Evolutionary conservation across 495 filamentous ascomycete genomes (phyloP).

Genomic region (Barbatosphaeria neglecta): DNA sequence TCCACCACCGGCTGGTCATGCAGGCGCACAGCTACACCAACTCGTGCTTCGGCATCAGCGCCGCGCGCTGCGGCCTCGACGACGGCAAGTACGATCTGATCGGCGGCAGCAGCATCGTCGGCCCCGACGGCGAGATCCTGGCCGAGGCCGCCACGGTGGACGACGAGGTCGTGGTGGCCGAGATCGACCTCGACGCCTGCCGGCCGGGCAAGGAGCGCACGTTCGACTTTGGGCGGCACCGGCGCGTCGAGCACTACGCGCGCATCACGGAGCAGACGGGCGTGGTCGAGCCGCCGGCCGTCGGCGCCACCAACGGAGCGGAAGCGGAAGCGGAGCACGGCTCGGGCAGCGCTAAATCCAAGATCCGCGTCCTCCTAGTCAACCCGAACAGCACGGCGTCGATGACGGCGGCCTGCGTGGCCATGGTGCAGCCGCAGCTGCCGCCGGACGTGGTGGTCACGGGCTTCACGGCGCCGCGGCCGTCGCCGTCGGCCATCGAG

Average conservation of each 20-base stretch:
- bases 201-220: slow-evolving; percentile 30
- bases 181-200: slow-evolving; percentile 33
- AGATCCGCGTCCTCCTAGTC: slow-evolving; percentile 29
- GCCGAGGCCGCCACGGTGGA: slow-evolving; percentile 28
- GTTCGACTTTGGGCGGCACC: slow-evolving; percentile 36
- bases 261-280: slow-evolving; percentile 28
- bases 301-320: neutral
- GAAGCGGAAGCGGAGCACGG: neutral
- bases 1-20: slow-evolving; percentile 35
- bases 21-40: slow-evolving; percentile 38
- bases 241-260: slow-evolving; percentile 35
- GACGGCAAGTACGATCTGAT: slow-evolving; percentile 34
- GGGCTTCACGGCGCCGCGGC: slow-evolving; percentile 33
- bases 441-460: slow-evolving; percentile 28
- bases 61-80: slow-evolving; percentile 32
- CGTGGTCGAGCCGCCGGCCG: slow-evolving; percentile 25
- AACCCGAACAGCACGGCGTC: slow-evolving; percentile 37
- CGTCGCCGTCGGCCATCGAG: slow-evolving; percentile 36
- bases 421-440: slow-evolving; percentile 24
- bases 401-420: slow-evolving; percentile 34
- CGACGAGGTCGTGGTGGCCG: slow-evolving; percentile 36
- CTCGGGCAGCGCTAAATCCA: neutral
- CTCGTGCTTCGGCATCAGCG: slow-evolving; percentile 31
- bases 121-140: slow-evolving; percentile 36
- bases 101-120: slow-evolving; percentile 36